A percentile compares a stretch with the other conserved stretches of the same genome.
phyloP scores from a whole-genome alignment of 108 stramenopile species.

The Bacterosira constricta region DNA sequence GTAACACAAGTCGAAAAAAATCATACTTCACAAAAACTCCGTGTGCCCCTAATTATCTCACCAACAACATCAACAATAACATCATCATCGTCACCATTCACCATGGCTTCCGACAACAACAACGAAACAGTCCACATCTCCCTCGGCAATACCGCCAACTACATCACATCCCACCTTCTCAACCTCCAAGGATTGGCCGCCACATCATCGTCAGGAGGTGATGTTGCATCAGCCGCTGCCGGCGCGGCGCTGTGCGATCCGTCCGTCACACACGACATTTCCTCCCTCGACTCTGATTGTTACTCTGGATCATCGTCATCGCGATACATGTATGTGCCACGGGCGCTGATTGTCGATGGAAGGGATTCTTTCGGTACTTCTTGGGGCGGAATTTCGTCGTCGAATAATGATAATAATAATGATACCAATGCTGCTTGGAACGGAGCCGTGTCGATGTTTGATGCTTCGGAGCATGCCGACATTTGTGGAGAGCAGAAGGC shows the following conservation, averaged over 20 bases:
- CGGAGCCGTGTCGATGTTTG: slow-evolving; percentile 2
- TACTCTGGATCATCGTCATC: no score
- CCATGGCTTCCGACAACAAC: neutral
- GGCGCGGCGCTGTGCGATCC: slow-evolving; percentile 26
- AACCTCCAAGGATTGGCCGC: slow-evolving; percentile 77
- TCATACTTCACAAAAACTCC: no score
- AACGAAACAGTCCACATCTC: slow-evolving; percentile 71
- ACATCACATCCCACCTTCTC: slow-evolving; percentile 68
- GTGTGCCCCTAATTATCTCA: no score
- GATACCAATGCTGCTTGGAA: neutral
- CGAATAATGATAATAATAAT: slow-evolving; percentile 3
- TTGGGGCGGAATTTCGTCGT: neutral
- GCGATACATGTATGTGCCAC: no score
- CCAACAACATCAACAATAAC: no score
- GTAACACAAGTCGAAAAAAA: no score
- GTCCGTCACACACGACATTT: neutral
- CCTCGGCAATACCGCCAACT: slow-evolving; percentile 65
- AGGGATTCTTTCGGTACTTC: no score
- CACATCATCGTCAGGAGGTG: slow-evolving; percentile 26
- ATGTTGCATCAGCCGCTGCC: neutral
- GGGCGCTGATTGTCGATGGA: no score
- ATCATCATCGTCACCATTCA: no score
- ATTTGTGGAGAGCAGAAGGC: neutral
- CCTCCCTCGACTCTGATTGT: no score
- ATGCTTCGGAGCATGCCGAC: neutral